phyloP scores from a whole-genome alignment of 345 rosid species.

The Hibiscus trionum region DNA sequence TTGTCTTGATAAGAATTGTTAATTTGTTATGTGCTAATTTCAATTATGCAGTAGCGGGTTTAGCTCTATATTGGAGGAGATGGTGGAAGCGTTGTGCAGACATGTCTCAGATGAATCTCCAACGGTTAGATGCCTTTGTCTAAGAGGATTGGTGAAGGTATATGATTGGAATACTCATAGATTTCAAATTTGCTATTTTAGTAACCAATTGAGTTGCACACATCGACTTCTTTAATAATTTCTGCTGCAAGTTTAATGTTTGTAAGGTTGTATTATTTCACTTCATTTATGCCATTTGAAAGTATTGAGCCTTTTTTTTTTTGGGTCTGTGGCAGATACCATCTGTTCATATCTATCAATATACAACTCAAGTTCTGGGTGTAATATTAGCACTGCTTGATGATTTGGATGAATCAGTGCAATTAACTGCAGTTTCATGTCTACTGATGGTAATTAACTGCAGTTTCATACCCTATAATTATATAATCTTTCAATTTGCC shows the following conservation, averaged over 20 bases:
- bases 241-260: neutral
- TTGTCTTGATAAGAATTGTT: neutral
- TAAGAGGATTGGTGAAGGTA: slow-evolving; percentile 92
- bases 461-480: neutral
- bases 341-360: slow-evolving; percentile 57
- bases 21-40: slow-evolving; percentile 3
- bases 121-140: slow-evolving; percentile 86
- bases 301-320: neutral
- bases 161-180: neutral
- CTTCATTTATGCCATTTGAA: neutral
- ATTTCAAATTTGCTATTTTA: neutral
- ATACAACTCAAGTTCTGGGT: slow-evolving; percentile 74
- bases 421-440: slow-evolving; percentile 87
- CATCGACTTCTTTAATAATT: neutral
- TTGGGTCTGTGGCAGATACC: slow-evolving; percentile 55
- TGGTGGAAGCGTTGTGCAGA: slow-evolving; percentile 89
- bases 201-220: neutral
- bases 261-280: neutral
- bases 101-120: slow-evolving; percentile 96
- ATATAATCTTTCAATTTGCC: neutral
- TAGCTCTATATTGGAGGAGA: slow-evolving; percentile 72
- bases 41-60: slow-evolving; percentile 57
- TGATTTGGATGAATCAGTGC: slow-evolving; percentile 82
- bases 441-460: slow-evolving; percentile 46
- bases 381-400: slow-evolving; percentile 87